These are phyloP conservation scores for Coemansia sp. DNA, from an alignment of 192 early-diverging fungal genomes.

Conservation along the genomic window DNA sequence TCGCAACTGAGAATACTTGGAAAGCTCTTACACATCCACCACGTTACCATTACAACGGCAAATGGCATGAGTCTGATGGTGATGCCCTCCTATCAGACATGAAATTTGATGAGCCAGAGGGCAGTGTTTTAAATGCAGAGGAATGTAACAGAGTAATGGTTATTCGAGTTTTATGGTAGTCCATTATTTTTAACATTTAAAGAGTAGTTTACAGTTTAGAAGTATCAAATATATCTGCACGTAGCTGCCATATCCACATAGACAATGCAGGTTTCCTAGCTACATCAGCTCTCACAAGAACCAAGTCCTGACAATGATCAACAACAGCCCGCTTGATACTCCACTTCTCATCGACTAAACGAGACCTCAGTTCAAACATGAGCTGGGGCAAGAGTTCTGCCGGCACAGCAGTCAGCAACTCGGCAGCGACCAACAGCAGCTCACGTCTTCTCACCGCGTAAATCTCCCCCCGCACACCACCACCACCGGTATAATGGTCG, in stretches of 20 bases:
- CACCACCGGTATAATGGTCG: background rate
- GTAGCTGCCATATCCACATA: slow-evolving; percentile 35
- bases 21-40: too few relatives aligned
- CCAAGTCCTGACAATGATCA: slow-evolving; percentile 12
- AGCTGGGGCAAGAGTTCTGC: slow-evolving; percentile 23
- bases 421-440: slow-evolving; percentile 26
- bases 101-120: background rate
- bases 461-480: background rate
- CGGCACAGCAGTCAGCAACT: slow-evolving; percentile 18
- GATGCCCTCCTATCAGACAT: background rate
- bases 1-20: background rate
- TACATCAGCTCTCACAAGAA: slow-evolving; percentile 20
- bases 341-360: slow-evolving; percentile 3
- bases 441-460: slow-evolving; percentile 14
- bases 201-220: slow-evolving; percentile 7
- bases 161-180: background rate
- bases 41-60: too few relatives aligned
- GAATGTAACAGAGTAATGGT: background rate
- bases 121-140: background rate
- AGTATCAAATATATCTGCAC: background rate
- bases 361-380: slow-evolving; percentile 6
- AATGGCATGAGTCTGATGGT: too few relatives aligned
- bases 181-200: background rate
- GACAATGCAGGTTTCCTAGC: slow-evolving; percentile 32
- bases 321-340: background rate